Evolutionary conservation across 331 rosid species (phyloP).

Genomic region (Rhamnella rubrinervis): DNA sequence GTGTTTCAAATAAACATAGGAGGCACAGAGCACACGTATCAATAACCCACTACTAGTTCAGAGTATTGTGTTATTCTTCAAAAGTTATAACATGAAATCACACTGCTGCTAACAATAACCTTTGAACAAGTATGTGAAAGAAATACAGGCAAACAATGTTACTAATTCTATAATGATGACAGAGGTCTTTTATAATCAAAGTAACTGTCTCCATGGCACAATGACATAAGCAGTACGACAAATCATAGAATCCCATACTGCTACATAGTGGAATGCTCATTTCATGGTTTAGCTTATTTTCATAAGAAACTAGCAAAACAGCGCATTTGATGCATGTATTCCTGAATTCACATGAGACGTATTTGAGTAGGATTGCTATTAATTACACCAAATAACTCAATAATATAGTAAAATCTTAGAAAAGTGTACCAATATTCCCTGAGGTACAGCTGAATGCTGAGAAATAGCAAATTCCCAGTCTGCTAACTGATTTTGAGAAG

Average conservation of each 20-base stretch:
- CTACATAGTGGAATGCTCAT: no score
- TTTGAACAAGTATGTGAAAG: background rate
- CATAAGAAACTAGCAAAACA: no score
- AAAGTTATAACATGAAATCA: background rate
- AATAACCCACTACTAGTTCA: no score
- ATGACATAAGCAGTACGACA: background rate
- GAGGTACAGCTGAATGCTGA: conserved; percentile 94
- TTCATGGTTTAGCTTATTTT: no score
- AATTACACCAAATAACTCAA: background rate
- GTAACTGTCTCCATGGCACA: background rate
- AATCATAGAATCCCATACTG: no score
- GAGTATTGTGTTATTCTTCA: no score
- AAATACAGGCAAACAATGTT: background rate
- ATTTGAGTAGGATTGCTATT: background rate
- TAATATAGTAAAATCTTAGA: background rate
- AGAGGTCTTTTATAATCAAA: background rate
- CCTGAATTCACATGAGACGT: no score
- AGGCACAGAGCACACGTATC: no score
- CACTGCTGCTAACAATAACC: background rate
- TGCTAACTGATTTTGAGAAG: conserved; percentile 66
- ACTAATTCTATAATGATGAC: no score
- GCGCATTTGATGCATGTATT: no score
- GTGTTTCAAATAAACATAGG: no score
- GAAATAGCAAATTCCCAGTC: conserved; percentile 82
- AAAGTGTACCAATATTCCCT: conserved; percentile 76